Conservation (phyloP, 2,329 filamentous ascomycete genomes). For the Colletotrichum gloeosporioides region DNA sequence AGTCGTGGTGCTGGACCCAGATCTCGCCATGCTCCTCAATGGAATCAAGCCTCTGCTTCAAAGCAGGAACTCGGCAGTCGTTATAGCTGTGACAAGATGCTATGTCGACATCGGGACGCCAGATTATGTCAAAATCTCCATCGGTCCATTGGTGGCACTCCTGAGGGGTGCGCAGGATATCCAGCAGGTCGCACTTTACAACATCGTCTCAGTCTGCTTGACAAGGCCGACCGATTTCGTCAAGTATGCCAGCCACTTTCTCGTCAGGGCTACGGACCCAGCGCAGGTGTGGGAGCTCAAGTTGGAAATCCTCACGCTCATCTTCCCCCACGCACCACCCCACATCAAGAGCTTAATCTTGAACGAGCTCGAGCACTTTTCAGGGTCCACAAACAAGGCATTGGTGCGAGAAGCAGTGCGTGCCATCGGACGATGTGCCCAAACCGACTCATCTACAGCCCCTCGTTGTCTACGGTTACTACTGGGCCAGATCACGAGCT, state of each 20-base stretch:
- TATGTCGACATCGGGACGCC: constrained; percentile 85
- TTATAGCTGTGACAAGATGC: constrained; percentile 83
- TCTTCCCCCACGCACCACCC: constrained; percentile 82
- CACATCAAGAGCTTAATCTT: constrained; percentile 86
- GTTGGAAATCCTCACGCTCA: constrained; percentile 85
- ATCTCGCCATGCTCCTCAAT: constrained; percentile 81
- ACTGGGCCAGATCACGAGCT: constrained; percentile 84
- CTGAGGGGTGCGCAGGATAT: constrained; percentile 86
- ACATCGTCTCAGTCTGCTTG: constrained; percentile 92
- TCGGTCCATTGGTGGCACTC: constrained; percentile 86
- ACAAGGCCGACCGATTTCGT: constrained; percentile 80
- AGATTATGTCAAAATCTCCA: constrained; percentile 74
- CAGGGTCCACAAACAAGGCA: constrained; percentile 69
- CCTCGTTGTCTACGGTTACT: constrained; percentile 83
- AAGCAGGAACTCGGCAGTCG: constrained; percentile 91
- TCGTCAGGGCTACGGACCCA: constrained; percentile 80
- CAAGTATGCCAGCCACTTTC: constrained; percentile 86
- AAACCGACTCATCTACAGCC: constrained; percentile 73
- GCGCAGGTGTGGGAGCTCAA: constrained; percentile 89
- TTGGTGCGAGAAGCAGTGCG: constrained; percentile 89
- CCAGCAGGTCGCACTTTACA: constrained; percentile 88
- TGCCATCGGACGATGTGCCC: constrained; percentile 92
- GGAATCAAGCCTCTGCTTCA: constrained; percentile 84
- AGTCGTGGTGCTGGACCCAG: constrained; percentile 74
- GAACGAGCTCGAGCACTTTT: constrained; percentile 94